These are phyloP conservation scores for Senecio squalidus DNA, from an alignment of 140 eudicot genomes.

Conservation along the genomic window DNA sequence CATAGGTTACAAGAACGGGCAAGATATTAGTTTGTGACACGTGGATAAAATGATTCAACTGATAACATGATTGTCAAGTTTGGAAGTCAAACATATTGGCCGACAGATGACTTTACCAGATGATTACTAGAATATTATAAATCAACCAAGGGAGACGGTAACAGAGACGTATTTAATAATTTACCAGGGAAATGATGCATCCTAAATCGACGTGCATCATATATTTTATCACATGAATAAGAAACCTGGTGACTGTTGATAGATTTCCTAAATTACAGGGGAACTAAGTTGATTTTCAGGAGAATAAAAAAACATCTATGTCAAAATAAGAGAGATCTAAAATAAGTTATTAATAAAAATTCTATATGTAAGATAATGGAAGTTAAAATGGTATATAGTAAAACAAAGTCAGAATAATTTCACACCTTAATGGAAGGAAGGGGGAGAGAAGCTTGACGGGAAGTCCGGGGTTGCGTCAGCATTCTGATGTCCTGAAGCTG, in stretches of 20 bases:
- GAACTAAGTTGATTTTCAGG: conserved; percentile 1
- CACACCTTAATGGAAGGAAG: conserved; percentile 65
- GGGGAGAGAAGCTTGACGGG: conserved; percentile 75
- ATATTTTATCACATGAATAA: not conserved
- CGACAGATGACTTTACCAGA: too few species aligned
- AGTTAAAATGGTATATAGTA: not conserved
- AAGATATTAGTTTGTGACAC: too few species aligned
- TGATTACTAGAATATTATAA: not conserved
- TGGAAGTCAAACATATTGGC: too few species aligned
- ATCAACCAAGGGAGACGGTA: not conserved
- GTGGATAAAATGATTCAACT: too few species aligned
- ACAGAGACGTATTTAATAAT: not conserved
- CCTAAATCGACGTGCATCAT: conserved; percentile 1
- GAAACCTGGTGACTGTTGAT: not conserved
- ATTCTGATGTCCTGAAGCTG: conserved; percentile 79
- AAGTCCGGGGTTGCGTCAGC: conserved; percentile 47
- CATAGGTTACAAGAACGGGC: too few species aligned
- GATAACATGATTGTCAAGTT: too few species aligned
- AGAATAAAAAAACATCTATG: not conserved
- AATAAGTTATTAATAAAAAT: not conserved
- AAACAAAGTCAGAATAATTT: not conserved
- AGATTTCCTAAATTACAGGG: not conserved
- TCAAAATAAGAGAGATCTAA: conserved; percentile 3
- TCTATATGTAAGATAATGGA: not conserved
- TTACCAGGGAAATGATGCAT: not conserved